Evolutionary conservation across 2,329 filamentous ascomycete genomes (phyloP), one percentile per base, ranked within the genome.

Genomic region (Cercospora janseana): DNA sequence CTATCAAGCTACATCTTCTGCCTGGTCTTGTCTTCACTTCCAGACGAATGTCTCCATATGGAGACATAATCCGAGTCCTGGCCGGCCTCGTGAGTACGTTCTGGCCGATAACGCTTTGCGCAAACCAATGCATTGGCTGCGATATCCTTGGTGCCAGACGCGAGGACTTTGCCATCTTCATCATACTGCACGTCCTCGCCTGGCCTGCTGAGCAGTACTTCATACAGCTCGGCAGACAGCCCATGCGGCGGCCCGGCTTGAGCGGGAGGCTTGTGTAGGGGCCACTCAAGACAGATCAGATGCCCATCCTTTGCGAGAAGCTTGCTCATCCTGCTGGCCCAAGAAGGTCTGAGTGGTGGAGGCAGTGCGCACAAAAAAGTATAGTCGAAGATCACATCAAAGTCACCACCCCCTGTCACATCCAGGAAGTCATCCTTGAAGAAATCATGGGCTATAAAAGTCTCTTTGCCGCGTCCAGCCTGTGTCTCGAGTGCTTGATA

Each of bases 271-370:
- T 43, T 42, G 21, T 43, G 78, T 1, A 85, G 82, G 7, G 89
- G 89, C 66, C 86, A 94, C 66, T 95, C 88, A 54, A 95, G 77
- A 69, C 81, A 84, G 41, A 85, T 73, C 46, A 85, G 70, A 41
- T 72, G 70, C 4, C 80, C 80, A 3, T 66, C 67, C 1, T 74
- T 69, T 10, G 75, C 69, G 8, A 85, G 73, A 6, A 85, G 70
- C 47, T 77, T 69, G 4, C 72, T 72, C 65, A 80, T 78, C 15
- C 79, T 74, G 12, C 72, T 67, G 2, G 81, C 77, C 81, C 82
- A 85, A 18, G 68, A 61, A 0, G 80, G 75, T n/a, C 81, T 74
- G 50, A 82, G 65, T 0, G 69, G 66, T 1, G 74, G 79, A 8
- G 76, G 72, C 43, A 85, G 69, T 20, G 81, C 81, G 60, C 77